These are phyloP conservation scores for Tulasnella calospora DNA, from an alignment of 768 basidiomycete genomes.

Conservation along the genomic window DNA sequence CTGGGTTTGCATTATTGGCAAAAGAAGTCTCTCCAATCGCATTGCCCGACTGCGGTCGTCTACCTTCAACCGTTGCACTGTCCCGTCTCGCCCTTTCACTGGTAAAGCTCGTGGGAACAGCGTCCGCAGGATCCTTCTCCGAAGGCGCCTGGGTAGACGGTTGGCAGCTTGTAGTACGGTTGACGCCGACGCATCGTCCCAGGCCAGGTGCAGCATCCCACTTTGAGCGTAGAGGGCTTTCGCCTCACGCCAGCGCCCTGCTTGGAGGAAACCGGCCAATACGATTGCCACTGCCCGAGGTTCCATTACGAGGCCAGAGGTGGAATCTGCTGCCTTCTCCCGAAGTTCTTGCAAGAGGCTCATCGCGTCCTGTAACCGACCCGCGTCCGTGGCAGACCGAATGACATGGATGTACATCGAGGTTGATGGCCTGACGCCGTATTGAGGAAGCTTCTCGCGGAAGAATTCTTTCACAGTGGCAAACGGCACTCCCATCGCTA, in stretches of 20 bases:
- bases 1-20: conserved; percentile 57
- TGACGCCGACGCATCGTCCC: not conserved
- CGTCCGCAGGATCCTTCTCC: not conserved
- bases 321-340: conserved; percentile 30
- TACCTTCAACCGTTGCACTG: not conserved
- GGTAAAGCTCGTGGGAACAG: conserved; percentile 33
- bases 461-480: conserved; percentile 58
- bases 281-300: conserved; percentile 60
- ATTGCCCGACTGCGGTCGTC: not conserved
- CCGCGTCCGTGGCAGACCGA: conserved; percentile 73
- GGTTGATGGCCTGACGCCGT: conserved; percentile 49
- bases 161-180: conserved; percentile 1
- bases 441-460: conserved; percentile 31
- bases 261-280: conserved; percentile 64
- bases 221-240: conserved; percentile 41
- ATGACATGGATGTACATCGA: conserved; percentile 66
- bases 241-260: conserved; percentile 51
- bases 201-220: not conserved
- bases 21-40: not conserved
- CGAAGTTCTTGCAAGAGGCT: conserved; percentile 70
- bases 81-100: conserved; percentile 38
- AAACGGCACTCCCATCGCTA: conserved; percentile 75
- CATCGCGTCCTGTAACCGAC: conserved; percentile 56
- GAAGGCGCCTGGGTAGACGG: not conserved
- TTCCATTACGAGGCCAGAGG: conserved; percentile 27